phyloP scores from a whole-genome alignment of 2,329 filamentous ascomycete genomes.

The Fusarium torulosum region DNA sequence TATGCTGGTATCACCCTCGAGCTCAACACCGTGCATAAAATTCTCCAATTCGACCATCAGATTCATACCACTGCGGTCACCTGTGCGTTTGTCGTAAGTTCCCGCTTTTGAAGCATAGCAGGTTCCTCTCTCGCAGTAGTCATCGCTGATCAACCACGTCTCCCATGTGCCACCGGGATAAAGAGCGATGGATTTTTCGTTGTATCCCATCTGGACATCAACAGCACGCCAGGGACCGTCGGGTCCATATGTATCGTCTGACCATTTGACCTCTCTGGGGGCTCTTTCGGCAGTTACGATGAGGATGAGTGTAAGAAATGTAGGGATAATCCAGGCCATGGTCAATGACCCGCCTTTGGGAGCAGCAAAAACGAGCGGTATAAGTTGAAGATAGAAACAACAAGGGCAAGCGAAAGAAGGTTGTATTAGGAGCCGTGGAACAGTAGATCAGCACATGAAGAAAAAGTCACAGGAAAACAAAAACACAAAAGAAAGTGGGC shows the following conservation, averaged over 20 bases:
- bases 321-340: slow-evolving; percentile 1
- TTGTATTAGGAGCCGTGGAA: neutral
- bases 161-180: slow-evolving; percentile 16
- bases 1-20: neutral
- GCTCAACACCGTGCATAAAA: slow-evolving; percentile 5
- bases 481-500: neutral
- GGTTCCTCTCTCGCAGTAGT: neutral
- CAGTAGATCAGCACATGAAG: neutral
- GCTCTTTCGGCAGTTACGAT: neutral
- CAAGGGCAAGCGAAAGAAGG: neutral
- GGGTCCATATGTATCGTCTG: slow-evolving; percentile 8
- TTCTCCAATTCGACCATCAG: neutral
- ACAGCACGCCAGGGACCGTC: slow-evolving; percentile 18
- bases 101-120: slow-evolving; percentile 18
- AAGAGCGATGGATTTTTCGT: neutral
- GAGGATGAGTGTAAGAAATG: neutral
- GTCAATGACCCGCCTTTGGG: neutral
- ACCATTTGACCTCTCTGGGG: slow-evolving; percentile 13
- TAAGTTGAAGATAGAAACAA: neutral
- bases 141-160: slow-evolving; percentile 13
- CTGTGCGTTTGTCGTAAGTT: neutral
- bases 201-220: neutral
- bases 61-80: neutral
- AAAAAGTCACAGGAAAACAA: neutral
- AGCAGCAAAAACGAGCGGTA: neutral